phyloP scores from a whole-genome alignment of 2,329 filamentous ascomycete genomes.

The Colletotrichum aenigma region DNA sequence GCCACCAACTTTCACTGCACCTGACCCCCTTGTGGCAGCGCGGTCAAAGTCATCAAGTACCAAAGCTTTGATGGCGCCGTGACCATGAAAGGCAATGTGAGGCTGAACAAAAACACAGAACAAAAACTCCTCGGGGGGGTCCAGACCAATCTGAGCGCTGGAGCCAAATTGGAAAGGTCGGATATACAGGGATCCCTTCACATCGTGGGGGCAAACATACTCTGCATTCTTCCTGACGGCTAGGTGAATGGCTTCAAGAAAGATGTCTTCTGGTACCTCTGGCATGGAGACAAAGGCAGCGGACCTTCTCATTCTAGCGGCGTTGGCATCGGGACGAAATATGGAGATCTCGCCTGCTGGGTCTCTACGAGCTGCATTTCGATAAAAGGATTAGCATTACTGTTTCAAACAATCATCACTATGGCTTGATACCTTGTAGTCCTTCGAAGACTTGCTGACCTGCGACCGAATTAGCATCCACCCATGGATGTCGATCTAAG shows the following conservation, averaged over 20 bases:
- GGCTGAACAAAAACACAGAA: conserved; percentile 68
- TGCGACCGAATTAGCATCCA: neutral
- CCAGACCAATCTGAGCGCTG: neutral
- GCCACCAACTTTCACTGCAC: conserved; percentile 70
- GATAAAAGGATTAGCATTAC: neutral
- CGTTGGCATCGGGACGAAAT: neutral
- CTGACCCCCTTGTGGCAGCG: conserved; percentile 68
- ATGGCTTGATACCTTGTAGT: neutral
- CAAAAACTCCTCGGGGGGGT: conserved; percentile 61
- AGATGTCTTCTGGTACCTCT: conserved; percentile 61
- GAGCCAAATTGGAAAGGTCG: conserved; percentile 67
- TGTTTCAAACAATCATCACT: neutral
- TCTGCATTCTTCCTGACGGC: conserved; percentile 70
- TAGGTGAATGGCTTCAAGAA: conserved; percentile 61
- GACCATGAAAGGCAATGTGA: conserved; percentile 55
- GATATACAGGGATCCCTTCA: conserved; percentile 70
- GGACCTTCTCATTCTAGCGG: neutral
- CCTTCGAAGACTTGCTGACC: conserved; percentile 1
- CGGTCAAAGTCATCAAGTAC: conserved; percentile 74
- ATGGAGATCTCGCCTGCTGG: neutral
- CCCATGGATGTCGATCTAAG: neutral
- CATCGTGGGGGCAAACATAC: conserved; percentile 68
- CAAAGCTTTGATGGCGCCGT: conserved; percentile 57
- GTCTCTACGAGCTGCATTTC: neutral
- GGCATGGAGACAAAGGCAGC: conserved; percentile 60